Evolutionary conservation across 2,329 filamentous ascomycete genomes (phyloP).

Genomic region (Waltergamsia citrina): DNA sequence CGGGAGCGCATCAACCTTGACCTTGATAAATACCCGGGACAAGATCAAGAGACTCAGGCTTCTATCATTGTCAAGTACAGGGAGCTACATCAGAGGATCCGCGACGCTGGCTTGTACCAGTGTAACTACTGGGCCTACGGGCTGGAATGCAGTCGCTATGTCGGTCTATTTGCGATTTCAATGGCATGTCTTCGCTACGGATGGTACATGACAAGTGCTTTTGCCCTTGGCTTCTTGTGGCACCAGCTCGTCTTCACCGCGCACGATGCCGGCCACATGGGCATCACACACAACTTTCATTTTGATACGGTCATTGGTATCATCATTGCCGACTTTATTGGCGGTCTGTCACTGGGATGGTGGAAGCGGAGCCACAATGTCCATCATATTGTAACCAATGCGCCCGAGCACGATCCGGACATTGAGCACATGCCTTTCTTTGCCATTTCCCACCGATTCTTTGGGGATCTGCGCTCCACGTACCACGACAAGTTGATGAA

Average conservation of each 20-base stretch:
- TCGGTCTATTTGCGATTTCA: constrained; percentile 49
- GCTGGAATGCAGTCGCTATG: constrained; percentile 65
- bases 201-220: constrained; percentile 61
- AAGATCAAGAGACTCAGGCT: constrained; percentile 66
- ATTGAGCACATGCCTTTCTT: constrained; percentile 89
- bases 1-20: constrained; percentile 68
- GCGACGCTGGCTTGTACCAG: constrained; percentile 66
- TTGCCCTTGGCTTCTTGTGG: constrained; percentile 78
- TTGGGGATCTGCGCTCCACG: constrained; percentile 63
- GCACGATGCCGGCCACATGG: constrained; percentile 95
- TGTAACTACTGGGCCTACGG: constrained; percentile 79
- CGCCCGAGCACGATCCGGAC: constrained; percentile 90
- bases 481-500: constrained; percentile 65
- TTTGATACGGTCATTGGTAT: constrained; percentile 81
- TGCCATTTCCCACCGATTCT: constrained; percentile 73
- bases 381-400: constrained; percentile 93
- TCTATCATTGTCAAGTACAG: constrained; percentile 75
- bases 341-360: constrained; percentile 87
- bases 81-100: constrained; percentile 61
- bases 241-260: constrained; percentile 91
- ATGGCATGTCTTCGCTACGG: constrained; percentile 50
- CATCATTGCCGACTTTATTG: constrained; percentile 79
- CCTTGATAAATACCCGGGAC: constrained; percentile 67
- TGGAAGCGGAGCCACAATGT: constrained; percentile 97
- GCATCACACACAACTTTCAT: constrained; percentile 85